Percentiles rank a stretch among this genome's conserved stretches.
phyloP scores from a whole-genome alignment of 257 asterid genomes.

The Solanum microdontum region DNA sequence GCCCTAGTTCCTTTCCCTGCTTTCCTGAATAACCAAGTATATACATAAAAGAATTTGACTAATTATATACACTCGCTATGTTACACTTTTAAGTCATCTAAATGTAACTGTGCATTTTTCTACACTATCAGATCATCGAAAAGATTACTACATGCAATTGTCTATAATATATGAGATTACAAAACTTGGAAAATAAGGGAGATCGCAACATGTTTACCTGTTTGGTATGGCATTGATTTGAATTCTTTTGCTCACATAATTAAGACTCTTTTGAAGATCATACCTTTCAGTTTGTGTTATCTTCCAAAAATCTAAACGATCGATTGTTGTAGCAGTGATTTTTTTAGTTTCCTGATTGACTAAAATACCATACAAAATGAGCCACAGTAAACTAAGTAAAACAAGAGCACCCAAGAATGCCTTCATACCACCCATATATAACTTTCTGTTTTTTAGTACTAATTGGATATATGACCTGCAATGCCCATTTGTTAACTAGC shows the following conservation, averaged over 20 bases:
- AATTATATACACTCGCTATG: not conserved
- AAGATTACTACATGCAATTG: not conserved
- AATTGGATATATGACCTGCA: not conserved
- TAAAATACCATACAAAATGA: slow-evolving; percentile 25
- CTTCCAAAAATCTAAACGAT: slow-evolving; percentile 10
- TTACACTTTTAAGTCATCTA: not conserved
- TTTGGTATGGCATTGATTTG: slow-evolving; percentile 70
- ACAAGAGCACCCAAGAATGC: slow-evolving; percentile 12
- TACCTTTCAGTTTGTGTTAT: slow-evolving; percentile 11
- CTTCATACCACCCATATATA: slow-evolving; percentile 15
- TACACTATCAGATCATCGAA: not conserved
- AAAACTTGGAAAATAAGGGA: not conserved
- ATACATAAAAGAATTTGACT: not conserved
- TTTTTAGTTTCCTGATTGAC: slow-evolving; percentile 6
- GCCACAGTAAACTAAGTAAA: slow-evolving; percentile 27
- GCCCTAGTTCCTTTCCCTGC: not conserved
- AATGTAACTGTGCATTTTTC: not conserved
- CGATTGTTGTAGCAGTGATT: slow-evolving; percentile 8
- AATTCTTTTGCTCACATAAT: slow-evolving; percentile 46
- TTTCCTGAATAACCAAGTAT: not conserved
- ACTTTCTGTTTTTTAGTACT: not conserved
- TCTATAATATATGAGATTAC: not conserved
- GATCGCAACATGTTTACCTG: slow-evolving; percentile 23
- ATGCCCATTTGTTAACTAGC: not conserved
- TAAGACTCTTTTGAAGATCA: slow-evolving; percentile 18